These are phyloP conservation scores for Mycena belliarum DNA, from an alignment of 768 basidiomycete genomes.

Conservation along the genomic window DNA sequence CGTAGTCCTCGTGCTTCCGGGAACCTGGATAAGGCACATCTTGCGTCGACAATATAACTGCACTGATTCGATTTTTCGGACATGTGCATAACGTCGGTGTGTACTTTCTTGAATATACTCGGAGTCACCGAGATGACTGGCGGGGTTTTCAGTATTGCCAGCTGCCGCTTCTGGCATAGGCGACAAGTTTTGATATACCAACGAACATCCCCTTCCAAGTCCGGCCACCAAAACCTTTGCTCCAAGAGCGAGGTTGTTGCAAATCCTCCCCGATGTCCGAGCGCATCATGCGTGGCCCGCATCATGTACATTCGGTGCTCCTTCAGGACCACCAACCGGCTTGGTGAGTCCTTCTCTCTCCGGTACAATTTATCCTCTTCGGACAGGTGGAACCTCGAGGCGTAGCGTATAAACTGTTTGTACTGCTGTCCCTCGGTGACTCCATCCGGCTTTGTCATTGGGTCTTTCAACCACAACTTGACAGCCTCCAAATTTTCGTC, in stretches of 20 bases:
- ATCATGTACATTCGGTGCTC: constrained; percentile 15
- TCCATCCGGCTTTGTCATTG: neutral
- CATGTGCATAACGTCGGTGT: too few species aligned
- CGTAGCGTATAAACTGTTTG: neutral
- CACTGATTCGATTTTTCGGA: too few species aligned
- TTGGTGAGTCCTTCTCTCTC: neutral
- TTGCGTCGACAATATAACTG: too few species aligned
- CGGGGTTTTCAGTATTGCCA: constrained; percentile 26
- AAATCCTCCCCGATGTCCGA: constrained; percentile 20
- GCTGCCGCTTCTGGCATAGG: constrained; percentile 30
- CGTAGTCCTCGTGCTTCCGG: too few species aligned
- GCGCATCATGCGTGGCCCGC: constrained; percentile 18
- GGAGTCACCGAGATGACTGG: constrained; percentile 27
- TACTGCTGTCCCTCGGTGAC: neutral
- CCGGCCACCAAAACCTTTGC: constrained; percentile 26
- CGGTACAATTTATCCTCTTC: neutral
- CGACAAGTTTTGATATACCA: constrained; percentile 36
- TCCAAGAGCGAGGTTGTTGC: constrained; percentile 1
- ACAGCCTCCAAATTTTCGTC: neutral
- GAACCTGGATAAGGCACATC: too few species aligned
- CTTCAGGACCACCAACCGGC: constrained; percentile 1
- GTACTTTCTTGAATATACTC: too few species aligned
- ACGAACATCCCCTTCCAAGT: constrained; percentile 26
- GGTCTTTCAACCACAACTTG: neutral
- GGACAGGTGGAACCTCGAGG: neutral